A percentile compares a stretch with the other conserved stretches of the same genome.
Evolutionary conservation across 2,329 filamentous ascomycete genomes (phyloP).

Genomic region (Colletotrichum chrysophilum): DNA sequence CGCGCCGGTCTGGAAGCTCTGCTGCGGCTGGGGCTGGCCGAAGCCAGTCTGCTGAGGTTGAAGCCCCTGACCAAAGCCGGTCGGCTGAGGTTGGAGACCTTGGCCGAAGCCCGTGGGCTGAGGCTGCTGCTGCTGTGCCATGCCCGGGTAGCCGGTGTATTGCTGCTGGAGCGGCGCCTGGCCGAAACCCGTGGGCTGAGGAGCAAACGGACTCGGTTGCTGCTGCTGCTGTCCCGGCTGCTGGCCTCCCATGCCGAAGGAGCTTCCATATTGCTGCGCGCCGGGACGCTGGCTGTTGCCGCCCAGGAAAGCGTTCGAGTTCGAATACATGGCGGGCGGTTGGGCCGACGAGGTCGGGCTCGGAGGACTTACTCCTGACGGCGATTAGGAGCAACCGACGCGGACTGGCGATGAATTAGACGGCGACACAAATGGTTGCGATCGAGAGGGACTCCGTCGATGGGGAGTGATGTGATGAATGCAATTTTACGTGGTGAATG

Average conservation of each 20-base stretch:
- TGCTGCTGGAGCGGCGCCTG: constrained; percentile 61
- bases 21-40: constrained; percentile 59
- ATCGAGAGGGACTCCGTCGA: constrained; percentile 9
- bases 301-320: constrained; percentile 85
- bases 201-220: constrained; percentile 60
- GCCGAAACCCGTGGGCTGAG: constrained; percentile 66
- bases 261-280: constrained; percentile 63
- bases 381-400: neutral
- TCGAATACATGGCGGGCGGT: constrained; percentile 77
- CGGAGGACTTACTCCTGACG: neutral
- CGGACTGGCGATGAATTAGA: neutral
- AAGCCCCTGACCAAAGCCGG: constrained; percentile 47
- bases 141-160: constrained; percentile 65
- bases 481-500: neutral
- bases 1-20: constrained; percentile 64
- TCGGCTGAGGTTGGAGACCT: constrained; percentile 53
- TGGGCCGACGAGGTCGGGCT: constrained; percentile 15
- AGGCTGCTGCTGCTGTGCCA: constrained; percentile 60
- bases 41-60: constrained; percentile 76
- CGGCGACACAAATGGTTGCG: neutral
- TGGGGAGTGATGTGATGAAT: neutral
- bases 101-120: constrained; percentile 68
- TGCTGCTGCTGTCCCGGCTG: constrained; percentile 49
- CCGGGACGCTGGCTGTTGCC: constrained; percentile 78
- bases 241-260: constrained; percentile 51